Percentiles rank a stretch among this genome's conserved stretches.
Conservation (phyloP, 2,329 filamentous ascomycete genomes). For the Phoma herbarum region DNA sequence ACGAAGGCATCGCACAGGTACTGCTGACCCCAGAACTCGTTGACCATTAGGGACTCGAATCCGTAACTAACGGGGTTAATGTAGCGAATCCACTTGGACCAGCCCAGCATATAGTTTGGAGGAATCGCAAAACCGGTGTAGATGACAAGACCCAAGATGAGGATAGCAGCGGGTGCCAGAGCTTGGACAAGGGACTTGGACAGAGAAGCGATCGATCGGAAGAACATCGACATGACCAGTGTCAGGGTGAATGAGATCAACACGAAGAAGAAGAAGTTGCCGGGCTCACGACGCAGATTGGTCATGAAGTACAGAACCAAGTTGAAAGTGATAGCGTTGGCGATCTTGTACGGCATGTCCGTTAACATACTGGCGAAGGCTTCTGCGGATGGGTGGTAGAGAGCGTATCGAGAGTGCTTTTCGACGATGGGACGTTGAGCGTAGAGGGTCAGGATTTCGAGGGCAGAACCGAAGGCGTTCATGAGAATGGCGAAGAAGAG, state of each 20-base stretch:
- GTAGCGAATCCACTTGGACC: conserved; percentile 86
- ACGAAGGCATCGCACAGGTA: conserved; percentile 63
- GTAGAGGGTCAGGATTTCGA: conserved; percentile 88
- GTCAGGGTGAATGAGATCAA: conserved; percentile 78
- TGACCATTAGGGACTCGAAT: conserved; percentile 82
- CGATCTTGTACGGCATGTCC: conserved; percentile 83
- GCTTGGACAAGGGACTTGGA: conserved; percentile 72
- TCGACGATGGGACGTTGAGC: conserved; percentile 91
- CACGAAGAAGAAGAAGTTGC: conserved; percentile 85
- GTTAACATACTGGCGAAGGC: conserved; percentile 86
- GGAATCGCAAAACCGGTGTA: conserved; percentile 72
- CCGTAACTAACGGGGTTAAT: conserved; percentile 81
- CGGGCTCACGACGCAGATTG: conserved; percentile 76
- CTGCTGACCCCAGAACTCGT: conserved; percentile 76
- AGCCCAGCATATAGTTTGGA: conserved; percentile 73
- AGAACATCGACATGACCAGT: conserved; percentile 84
- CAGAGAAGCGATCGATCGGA: conserved; percentile 79
- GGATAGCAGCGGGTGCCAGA: conserved; percentile 63
- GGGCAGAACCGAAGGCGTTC: conserved; percentile 81
- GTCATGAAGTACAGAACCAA: conserved; percentile 87
- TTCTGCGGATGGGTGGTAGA: conserved; percentile 90
- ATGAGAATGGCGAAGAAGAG: conserved; percentile 89
- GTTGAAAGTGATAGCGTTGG: conserved; percentile 81
- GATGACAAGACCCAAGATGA: conserved; percentile 72
- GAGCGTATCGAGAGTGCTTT: conserved; percentile 84